Conservation (phyloP, 352 stramenopile species). For the Phytopythium chamaehyphon region DNA sequence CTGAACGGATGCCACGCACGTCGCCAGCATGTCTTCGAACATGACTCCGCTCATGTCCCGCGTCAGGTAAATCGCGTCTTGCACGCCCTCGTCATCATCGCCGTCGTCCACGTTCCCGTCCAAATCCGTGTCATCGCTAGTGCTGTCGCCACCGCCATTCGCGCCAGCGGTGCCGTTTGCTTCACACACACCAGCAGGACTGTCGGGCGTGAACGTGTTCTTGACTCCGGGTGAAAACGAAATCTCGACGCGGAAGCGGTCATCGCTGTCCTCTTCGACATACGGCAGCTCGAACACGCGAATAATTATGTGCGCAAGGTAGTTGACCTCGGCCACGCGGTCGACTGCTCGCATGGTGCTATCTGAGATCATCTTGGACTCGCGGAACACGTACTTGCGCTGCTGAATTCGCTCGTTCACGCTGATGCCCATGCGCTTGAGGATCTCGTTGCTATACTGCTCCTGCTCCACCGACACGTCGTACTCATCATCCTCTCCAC, state of each 20-base stretch:
- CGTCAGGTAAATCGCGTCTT: conserved; percentile 79
- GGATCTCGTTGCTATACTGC: conserved; percentile 81
- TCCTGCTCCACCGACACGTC: conserved; percentile 78
- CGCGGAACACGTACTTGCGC: conserved; percentile 76
- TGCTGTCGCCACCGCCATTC: conserved; percentile 9
- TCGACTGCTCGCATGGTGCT: conserved; percentile 70
- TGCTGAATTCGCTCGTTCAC: conserved; percentile 76
- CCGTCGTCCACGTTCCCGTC: conserved; percentile 11
- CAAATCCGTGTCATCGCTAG: conserved; percentile 3
- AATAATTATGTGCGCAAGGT: conserved; percentile 98
- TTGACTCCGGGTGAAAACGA: conserved; percentile 75
- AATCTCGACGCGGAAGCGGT: conserved; percentile 85
- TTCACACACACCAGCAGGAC: neutral
- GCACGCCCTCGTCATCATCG: conserved; percentile 24
- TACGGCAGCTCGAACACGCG: conserved; percentile 96
- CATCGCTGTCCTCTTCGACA: conserved; percentile 75
- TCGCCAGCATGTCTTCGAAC: conserved; percentile 87
- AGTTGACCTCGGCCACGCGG: conserved; percentile 95
- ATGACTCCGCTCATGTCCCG: conserved; percentile 85
- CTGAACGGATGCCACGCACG: conserved; percentile 78
- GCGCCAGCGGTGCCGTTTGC: conserved; percentile 3
- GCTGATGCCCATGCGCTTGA: conserved; percentile 83
- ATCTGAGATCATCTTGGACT: conserved; percentile 79
- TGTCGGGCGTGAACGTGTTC: conserved; percentile 24
- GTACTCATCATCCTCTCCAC: conserved; percentile 58